Evolutionary conservation across 257 asterid species (phyloP), one percentile per base, ranked within the genome.

Genomic region (Solanum medicagineum): DNA sequence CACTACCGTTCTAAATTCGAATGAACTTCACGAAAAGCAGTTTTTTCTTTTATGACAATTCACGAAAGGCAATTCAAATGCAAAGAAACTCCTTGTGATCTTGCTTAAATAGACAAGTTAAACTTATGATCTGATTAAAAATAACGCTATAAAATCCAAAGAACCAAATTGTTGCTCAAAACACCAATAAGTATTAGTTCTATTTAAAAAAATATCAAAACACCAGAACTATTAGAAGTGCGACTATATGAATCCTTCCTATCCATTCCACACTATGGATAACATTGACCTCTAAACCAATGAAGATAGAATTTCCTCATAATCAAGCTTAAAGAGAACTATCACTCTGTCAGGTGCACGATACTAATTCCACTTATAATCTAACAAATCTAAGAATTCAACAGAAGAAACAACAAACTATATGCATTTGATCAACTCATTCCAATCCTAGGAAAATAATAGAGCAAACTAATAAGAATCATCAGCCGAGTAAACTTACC

Each of bases 401-500:
- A 66, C 10, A 13, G 75, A 80, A 36, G 32, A 53, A 26, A 16
- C 44, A 3, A 32, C 19, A 55, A 14, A 9, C 44, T 16, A 16
- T 26, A 26, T 53, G 24, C 49, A 77, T 77, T 5, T 24, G 42
- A 10, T 26, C 45, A 16, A 26, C 15, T 77, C 63, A 51, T 10
- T 26, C 63, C 44, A 51, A 51, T 26, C 44, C 59, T 77, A 26
- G 9, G 1, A 26, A 53, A 26, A 77, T 16, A 24, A 51, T 16
- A 75, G 9, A 26, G 63, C 15, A 7, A 77, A 26, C 45, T 51
- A 53, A 77, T n/a, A 77, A 16, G 9, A 24, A 1, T 8, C 45
- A 26, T 26, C 53, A 77, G 17, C 53, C 10, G 15, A 77, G 16
- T 75, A 75, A 26, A 16, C 83, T 88, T 91, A 96, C 98, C 98